phyloP scores from a whole-genome alignment of 495 filamentous ascomycete species.

The Aspergillus leporis region DNA sequence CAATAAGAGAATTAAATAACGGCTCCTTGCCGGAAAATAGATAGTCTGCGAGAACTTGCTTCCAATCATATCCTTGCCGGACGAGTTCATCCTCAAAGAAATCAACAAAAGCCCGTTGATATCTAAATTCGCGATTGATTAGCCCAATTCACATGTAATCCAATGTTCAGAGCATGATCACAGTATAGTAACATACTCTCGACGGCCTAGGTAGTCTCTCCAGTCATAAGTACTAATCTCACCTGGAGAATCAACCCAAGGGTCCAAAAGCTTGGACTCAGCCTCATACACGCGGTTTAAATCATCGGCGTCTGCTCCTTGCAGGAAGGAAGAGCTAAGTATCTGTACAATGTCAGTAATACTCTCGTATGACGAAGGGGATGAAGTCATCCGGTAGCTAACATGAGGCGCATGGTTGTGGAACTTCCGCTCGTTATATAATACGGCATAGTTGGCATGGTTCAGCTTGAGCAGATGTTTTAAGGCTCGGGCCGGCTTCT shows the following conservation, averaged over 20 bases:
- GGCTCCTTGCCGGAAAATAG: conserved; percentile 75
- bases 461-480: conserved; percentile 90
- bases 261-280: conserved; percentile 67
- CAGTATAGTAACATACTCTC: conserved; percentile 43
- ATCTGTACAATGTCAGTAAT: conserved; percentile 40
- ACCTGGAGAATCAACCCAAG: conserved; percentile 82
- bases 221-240: conserved; percentile 84
- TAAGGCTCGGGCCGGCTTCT: conserved; percentile 77
- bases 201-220: conserved; percentile 76
- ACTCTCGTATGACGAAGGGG: neutral
- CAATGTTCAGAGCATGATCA: neutral
- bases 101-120: conserved; percentile 87
- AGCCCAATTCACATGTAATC: conserved; percentile 8
- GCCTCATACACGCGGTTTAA: conserved; percentile 77
- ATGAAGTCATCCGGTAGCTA: conserved; percentile 22
- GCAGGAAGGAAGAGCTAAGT: conserved; percentile 78
- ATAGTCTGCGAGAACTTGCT: conserved; percentile 70
- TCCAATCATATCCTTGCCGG: conserved; percentile 79
- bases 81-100: conserved; percentile 90
- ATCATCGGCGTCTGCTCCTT: conserved; percentile 71
- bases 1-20: conserved; percentile 73
- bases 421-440: conserved; percentile 74
- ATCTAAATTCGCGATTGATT: conserved; percentile 42
- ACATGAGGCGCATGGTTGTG: conserved; percentile 91
- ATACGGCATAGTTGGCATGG: conserved; percentile 82